A percentile compares a stretch with the other conserved stretches of the same genome.
Evolutionary conservation across 306 rosid genomes (phyloP).

Genomic region (Bauhinia variegata): DNA sequence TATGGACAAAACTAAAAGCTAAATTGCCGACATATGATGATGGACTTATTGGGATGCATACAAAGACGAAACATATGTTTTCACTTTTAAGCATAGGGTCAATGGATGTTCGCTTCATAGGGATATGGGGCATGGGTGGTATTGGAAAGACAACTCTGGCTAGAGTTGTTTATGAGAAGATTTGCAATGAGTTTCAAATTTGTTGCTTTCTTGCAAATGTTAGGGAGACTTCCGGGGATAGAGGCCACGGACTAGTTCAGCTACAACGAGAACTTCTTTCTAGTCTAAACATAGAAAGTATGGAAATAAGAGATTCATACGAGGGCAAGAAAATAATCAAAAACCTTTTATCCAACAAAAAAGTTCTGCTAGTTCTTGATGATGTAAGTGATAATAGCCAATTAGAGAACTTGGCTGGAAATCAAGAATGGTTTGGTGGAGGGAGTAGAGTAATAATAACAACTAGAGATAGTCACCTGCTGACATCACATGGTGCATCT

Average conservation of each 20-base stretch:
- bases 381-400: constrained; percentile 3
- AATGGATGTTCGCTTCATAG: neutral
- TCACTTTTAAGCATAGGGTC: neutral
- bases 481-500: neutral
- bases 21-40: no score
- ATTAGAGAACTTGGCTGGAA: neutral
- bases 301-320: neutral
- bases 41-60: neutral
- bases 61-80: neutral
- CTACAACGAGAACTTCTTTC: neutral
- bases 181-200: neutral
- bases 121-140: neutral
- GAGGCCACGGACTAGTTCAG: neutral
- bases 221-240: neutral
- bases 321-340: neutral
- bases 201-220: neutral
- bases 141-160: neutral
- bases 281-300: neutral
- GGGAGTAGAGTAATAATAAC: constrained; percentile 22
- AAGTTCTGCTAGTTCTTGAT: neutral
- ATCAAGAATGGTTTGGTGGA: neutral
- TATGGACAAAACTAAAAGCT: no score
- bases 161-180: neutral
- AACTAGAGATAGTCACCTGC: neutral
- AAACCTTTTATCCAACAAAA: neutral